A percentile compares a stretch with the other conserved stretches of the same genome.
These are phyloP conservation scores for Ophiostoma ulmi DNA, from an alignment of 2,329 filamentous ascomycete genomes.

Conservation along the genomic window DNA sequence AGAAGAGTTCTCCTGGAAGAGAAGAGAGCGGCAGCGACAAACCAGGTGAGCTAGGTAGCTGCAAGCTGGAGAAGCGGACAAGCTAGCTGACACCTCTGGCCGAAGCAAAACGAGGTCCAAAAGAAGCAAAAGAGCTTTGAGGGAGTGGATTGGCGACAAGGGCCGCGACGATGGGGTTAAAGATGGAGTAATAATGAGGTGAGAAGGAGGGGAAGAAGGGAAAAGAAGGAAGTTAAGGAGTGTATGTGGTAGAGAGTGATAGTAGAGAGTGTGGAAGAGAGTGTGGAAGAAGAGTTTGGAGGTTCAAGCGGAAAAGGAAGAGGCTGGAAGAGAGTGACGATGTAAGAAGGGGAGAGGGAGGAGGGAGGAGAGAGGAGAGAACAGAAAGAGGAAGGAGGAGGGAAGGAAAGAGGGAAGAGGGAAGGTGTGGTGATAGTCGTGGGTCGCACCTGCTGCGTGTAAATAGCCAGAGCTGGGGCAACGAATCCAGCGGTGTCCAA, in stretches of 20 bases:
- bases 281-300: conserved; percentile 9
- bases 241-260: neutral
- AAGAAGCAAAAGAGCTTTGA: neutral
- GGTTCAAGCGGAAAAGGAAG: neutral
- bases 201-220: conserved; percentile 16
- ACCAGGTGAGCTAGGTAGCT: neutral
- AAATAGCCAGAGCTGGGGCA: conserved; percentile 13
- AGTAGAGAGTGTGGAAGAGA: neutral
- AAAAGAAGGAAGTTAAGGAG: conserved; percentile 10
- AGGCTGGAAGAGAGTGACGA: conserved; percentile 18
- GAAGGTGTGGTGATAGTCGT: conserved; percentile 20
- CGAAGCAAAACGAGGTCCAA: conserved; percentile 11
- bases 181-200: conserved; percentile 14
- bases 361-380: conserved; percentile 13
- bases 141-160: conserved; percentile 11
- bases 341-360: conserved; percentile 12
- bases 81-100: conserved; percentile 1
- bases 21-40: conserved; percentile 5
- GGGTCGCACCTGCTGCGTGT: conserved; percentile 12
- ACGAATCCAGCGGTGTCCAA: neutral
- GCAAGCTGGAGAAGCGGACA: neutral
- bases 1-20: conserved; percentile 4
- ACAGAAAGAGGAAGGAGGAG: conserved; percentile 5
- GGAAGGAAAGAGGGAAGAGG: conserved; percentile 19
- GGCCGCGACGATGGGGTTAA: neutral